Percentiles rank a stretch among this genome's conserved stretches.
Evolutionary conservation across 78 protist genomes (phyloP).

Genomic region (Paratrimastix pyriformis): DNA sequence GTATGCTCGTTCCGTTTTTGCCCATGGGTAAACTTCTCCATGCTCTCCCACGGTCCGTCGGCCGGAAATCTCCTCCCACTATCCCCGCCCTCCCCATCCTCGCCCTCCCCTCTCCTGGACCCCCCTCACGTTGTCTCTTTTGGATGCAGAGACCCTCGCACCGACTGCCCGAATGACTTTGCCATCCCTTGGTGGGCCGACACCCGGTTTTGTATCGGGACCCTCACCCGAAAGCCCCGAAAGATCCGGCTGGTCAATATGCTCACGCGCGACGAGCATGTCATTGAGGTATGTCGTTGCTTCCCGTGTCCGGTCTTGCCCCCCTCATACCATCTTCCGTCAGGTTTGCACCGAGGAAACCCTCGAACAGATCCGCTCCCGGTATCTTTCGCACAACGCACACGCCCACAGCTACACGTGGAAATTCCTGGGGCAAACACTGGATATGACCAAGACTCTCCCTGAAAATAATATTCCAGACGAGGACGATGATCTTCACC

Average conservation of each 20-base stretch:
- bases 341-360: slow-evolving; percentile 54
- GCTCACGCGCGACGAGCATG: slow-evolving; percentile 29
- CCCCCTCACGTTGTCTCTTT: too few species aligned
- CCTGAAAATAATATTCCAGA: slow-evolving; percentile 42
- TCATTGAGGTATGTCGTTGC: slow-evolving; percentile 38
- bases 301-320: too few species aligned
- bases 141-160: background rate
- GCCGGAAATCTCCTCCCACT: slow-evolving; percentile 11
- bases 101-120: slow-evolving; percentile 26
- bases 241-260: slow-evolving; percentile 40
- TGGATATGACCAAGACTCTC: slow-evolving; percentile 47
- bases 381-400: slow-evolving; percentile 40
- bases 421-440: slow-evolving; percentile 15
- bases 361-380: slow-evolving; percentile 30
- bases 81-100: background rate
- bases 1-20: background rate
- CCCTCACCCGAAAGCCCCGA: slow-evolving; percentile 26
- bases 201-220: slow-evolving; percentile 29
- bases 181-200: slow-evolving; percentile 61
- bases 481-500: slow-evolving; percentile 25
- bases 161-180: slow-evolving; percentile 3
- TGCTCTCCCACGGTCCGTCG: background rate
- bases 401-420: slow-evolving; percentile 56
- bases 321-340: background rate
- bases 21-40: slow-evolving; percentile 26